Conservation (phyloP, 345 rosid species). For the Gossypium rotundifolium region DNA sequence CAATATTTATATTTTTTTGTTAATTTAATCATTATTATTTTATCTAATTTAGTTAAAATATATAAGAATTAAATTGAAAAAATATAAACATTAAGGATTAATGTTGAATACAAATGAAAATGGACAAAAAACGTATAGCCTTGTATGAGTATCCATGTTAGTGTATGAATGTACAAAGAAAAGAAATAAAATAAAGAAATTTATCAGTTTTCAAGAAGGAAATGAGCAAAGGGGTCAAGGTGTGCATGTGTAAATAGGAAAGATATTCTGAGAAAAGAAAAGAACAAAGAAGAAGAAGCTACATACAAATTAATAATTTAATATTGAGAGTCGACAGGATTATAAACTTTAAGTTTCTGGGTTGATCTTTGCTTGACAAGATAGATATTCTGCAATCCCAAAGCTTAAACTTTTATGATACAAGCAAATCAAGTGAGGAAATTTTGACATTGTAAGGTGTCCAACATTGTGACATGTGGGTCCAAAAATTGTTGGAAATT, state of each 20-base stretch:
- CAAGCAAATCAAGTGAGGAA: not conserved
- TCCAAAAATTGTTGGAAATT: conserved; percentile 13
- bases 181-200: too few relatives aligned
- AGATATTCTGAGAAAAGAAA: too few relatives aligned
- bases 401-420: not conserved
- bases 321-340: not conserved
- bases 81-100: too few relatives aligned
- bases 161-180: too few relatives aligned
- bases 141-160: not conserved
- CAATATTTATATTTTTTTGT: too few relatives aligned
- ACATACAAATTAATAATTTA: not conserved
- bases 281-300: not conserved
- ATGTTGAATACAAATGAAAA: too few relatives aligned
- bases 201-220: too few relatives aligned
- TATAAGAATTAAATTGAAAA: too few relatives aligned
- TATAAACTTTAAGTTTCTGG: not conserved
- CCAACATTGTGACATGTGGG: conserved; percentile 6
- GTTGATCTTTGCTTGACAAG: not conserved
- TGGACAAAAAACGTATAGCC: not conserved
- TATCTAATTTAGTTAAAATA: too few relatives aligned
- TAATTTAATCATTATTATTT: too few relatives aligned
- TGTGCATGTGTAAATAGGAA: too few relatives aligned
- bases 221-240: too few relatives aligned
- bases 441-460: not conserved
- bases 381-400: not conserved